Evolutionary conservation across 2,329 filamentous ascomycete species (phyloP).

Genomic region (Epicoccum sorghinum): DNA sequence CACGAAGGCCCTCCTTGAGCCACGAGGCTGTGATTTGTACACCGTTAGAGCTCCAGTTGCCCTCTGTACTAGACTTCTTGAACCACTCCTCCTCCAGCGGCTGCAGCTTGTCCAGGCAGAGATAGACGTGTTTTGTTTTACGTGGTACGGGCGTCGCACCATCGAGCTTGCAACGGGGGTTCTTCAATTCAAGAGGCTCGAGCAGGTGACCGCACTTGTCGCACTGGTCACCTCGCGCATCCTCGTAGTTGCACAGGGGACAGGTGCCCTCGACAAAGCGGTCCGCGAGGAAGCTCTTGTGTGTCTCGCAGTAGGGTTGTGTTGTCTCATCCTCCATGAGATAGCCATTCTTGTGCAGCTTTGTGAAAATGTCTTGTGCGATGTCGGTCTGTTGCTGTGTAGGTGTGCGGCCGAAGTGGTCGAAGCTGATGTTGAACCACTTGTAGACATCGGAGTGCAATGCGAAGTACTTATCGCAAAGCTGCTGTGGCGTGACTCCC

Average conservation of each 20-base stretch:
- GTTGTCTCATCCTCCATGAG: constrained; percentile 85
- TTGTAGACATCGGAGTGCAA: constrained; percentile 91
- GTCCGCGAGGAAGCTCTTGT: constrained; percentile 54
- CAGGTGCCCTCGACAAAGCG: constrained; percentile 84
- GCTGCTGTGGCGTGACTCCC: constrained; percentile 77
- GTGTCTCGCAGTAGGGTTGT: constrained; percentile 85
- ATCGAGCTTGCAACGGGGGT: constrained; percentile 88
- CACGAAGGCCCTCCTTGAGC: constrained; percentile 82
- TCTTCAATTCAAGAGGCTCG: constrained; percentile 56
- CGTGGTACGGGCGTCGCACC: constrained; percentile 78
- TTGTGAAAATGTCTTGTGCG: constrained; percentile 86
- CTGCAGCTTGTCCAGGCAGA: constrained; percentile 85
- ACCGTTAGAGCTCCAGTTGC: constrained; percentile 77
- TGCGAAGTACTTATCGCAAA: constrained; percentile 91
- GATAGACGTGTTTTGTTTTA: constrained; percentile 88
- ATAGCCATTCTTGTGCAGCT: constrained; percentile 87
- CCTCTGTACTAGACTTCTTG: constrained; percentile 72
- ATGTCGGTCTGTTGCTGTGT: constrained; percentile 90
- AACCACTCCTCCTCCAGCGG: constrained; percentile 80
- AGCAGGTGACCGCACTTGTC: constrained; percentile 57
- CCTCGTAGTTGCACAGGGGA: constrained; percentile 67
- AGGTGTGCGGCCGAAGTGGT: constrained; percentile 92
- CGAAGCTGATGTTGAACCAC: constrained; percentile 95
- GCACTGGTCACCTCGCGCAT: constrained; percentile 61
- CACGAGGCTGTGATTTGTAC: constrained; percentile 78